Conservation (phyloP, 2,329 filamentous ascomycete genomes). For the Stagonosporopsis chrysanthemi region DNA sequence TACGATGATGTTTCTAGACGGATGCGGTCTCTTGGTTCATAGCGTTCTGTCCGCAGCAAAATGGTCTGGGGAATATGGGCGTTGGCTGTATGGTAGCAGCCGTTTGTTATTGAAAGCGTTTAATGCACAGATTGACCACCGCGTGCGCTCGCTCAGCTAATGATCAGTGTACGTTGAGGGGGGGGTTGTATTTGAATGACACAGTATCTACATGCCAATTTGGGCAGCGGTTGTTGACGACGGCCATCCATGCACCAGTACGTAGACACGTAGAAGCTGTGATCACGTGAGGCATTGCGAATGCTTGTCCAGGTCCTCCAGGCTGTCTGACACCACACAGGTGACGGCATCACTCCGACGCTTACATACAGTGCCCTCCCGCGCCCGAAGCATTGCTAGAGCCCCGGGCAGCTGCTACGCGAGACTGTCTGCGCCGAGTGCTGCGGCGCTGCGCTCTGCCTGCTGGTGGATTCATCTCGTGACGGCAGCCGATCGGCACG, state of each 20-base stretch:
- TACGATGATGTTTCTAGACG: conserved; percentile 14
- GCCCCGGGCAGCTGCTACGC: conserved; percentile 33
- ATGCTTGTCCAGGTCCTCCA: background rate
- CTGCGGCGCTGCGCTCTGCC: conserved; percentile 22
- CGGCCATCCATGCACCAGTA: background rate
- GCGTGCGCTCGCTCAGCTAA: background rate
- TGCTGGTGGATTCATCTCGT: conserved; percentile 22
- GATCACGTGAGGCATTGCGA: background rate
- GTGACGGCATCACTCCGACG: too few relatives aligned
- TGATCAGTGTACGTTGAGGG: background rate
- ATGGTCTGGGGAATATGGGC: conserved; percentile 31
- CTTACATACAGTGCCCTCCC: too few relatives aligned
- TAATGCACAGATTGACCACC: conserved; percentile 17
- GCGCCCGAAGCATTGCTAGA: conserved; percentile 7
- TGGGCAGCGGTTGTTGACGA: background rate
- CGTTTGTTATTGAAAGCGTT: conserved; percentile 32
- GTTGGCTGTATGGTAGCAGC: conserved; percentile 30
- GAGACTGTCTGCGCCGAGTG: background rate
- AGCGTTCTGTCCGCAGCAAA: conserved; percentile 42
- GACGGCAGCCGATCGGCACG: conserved; percentile 43
- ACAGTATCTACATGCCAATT: too few relatives aligned
- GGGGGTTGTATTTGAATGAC: background rate
- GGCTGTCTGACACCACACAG: conserved; percentile 15
- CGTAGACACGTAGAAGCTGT: background rate
- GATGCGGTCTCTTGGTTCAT: conserved; percentile 29